These are phyloP conservation scores for Penicillium samsonianum DNA, from an alignment of 495 filamentous ascomycete species.

Conservation along the genomic window DNA sequence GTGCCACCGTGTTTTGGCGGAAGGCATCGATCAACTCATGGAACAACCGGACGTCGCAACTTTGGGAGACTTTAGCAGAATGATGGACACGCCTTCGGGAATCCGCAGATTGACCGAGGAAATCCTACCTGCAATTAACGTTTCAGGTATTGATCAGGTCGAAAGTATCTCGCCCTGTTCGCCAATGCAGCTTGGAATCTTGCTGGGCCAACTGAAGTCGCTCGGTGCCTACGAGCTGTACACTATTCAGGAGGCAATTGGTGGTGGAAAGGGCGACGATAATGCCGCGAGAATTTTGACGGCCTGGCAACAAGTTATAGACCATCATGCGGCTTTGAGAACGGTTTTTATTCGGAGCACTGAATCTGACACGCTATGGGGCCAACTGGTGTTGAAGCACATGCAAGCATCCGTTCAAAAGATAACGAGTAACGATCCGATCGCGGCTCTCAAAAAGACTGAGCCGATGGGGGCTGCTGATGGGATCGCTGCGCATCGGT, in stretches of 20 bases:
- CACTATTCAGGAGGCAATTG: too few species aligned
- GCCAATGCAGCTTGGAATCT: constrained; percentile 56
- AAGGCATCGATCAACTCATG: neutral
- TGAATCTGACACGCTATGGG: neutral
- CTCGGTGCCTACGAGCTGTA: constrained; percentile 27
- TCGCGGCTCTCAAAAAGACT: neutral
- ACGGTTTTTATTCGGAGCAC: neutral
- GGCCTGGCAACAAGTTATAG: neutral
- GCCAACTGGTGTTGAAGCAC: constrained; percentile 6
- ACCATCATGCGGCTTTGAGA: neutral
- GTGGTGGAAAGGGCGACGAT: neutral
- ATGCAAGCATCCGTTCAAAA: constrained; percentile 24
- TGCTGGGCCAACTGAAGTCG: constrained; percentile 49
- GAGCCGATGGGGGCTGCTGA: neutral
- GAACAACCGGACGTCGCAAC: neutral
- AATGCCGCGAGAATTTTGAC: neutral
- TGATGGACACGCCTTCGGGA: neutral
- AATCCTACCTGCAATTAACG: neutral
- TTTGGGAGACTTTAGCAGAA: neutral
- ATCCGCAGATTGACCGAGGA: neutral
- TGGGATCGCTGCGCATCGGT: neutral
- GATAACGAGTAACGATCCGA: neutral
- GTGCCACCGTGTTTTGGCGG: constrained; percentile 24
- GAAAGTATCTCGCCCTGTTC: constrained; percentile 56
- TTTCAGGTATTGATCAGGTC: constrained; percentile 18